A percentile compares a stretch with the other conserved stretches of the same genome.
Conservation (phyloP, 805 yeast species). For the Metschnikowia continentalis region DNA sequence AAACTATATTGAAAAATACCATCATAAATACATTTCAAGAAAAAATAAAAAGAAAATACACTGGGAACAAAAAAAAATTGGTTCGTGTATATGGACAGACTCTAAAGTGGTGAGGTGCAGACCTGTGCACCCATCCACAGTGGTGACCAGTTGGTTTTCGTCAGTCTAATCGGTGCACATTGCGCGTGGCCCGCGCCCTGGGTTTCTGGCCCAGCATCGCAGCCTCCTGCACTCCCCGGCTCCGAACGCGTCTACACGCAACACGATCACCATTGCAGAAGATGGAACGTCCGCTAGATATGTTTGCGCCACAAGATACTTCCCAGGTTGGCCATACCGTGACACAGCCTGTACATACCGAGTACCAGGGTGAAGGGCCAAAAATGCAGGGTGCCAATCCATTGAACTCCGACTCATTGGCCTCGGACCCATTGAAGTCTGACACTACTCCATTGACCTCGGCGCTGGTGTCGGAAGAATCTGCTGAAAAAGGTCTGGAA, state of each 20-base stretch:
- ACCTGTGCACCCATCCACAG: too few species aligned
- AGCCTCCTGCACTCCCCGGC: conserved; percentile 3
- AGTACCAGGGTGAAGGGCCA: neutral
- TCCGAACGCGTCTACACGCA: conserved; percentile 3
- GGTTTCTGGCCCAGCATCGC: neutral
- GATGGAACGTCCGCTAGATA: conserved; percentile 1
- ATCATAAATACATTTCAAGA: too few species aligned
- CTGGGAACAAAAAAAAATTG: too few species aligned
- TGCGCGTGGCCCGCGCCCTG: neutral
- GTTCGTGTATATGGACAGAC: too few species aligned
- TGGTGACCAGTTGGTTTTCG: too few species aligned
- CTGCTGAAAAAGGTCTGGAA: neutral
- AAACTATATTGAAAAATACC: too few species aligned
- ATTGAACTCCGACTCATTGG: too few species aligned
- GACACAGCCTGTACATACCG: neutral
- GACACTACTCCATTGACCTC: neutral
- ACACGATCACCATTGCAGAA: neutral
- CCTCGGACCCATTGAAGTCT: too few species aligned
- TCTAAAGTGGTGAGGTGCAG: too few species aligned
- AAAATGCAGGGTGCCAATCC: neutral
- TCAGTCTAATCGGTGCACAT: too few species aligned
- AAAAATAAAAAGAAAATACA: too few species aligned
- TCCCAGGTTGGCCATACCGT: neutral
- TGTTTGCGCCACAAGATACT: neutral
- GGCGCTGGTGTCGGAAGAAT: neutral